Evolutionary conservation across 352 stramenopile genomes (phyloP), one percentile per base, ranked within the genome.

Genomic region (Pythium rishiriense): DNA sequence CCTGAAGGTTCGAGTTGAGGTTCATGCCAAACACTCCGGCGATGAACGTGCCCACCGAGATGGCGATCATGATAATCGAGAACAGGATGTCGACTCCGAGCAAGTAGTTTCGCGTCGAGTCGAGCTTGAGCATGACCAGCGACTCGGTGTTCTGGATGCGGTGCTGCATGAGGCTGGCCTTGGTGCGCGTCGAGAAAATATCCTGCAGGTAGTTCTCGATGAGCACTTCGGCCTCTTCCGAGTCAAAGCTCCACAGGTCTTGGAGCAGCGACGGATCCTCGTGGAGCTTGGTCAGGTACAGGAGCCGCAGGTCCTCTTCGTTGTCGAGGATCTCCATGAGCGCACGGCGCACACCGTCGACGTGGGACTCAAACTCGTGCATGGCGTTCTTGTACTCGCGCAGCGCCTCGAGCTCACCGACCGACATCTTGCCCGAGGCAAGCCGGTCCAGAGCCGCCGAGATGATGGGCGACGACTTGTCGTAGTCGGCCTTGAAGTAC

Each of bases 181-280:
- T 88, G 1, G 83, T 90, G 17, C 80, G 78, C 5, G 80, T 93
- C 25, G 83, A 88, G 57, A 89, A 87, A 41, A 93, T 93, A 43
- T 93, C 82, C 70, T 88, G 80, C 10, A 91, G 64, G 42, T 91
- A 91, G 47, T 83, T 88, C 57, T 91, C 80, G 56, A 91, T 84
- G 39, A 91, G 29, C 24, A 85, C 78, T 73, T 91, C 81, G 22
- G 81, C 81, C 68, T 88, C 79, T 62, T 91, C 81, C 9, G 80
- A 87, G 60, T 91, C 81, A 12, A 87, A 87, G 45, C 76, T 86
- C 61, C 77, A 88, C 25, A 87, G 37, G 25, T 87, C 76, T 19
- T 66, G 73, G 14, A 88, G 54, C 17, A 87, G 66, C 35, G 72
- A 74, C 10, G 83, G 74, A 21, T 90, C 78, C 51, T 78, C 72